phyloP scores from a whole-genome alignment of 345 rosid species.

The Salix purpurea region DNA sequence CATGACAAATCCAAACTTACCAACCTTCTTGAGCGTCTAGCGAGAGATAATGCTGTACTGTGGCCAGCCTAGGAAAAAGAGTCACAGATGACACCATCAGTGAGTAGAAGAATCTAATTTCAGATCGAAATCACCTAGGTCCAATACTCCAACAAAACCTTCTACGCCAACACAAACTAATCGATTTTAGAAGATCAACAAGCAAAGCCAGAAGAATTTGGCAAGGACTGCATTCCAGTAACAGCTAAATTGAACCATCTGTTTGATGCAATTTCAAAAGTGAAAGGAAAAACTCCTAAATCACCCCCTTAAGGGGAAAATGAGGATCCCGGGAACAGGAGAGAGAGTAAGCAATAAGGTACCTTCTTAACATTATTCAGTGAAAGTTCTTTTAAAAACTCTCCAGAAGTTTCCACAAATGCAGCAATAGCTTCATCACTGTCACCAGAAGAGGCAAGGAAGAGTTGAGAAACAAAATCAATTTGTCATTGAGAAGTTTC shows the following conservation, averaged over 20 bases:
- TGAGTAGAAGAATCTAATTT: neutral
- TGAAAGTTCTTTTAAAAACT: slow-evolving; percentile 55
- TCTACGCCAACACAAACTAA: neutral
- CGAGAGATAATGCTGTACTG: slow-evolving; percentile 63
- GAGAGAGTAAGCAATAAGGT: slow-evolving; percentile 4
- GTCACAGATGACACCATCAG: neutral
- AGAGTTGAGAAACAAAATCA: neutral
- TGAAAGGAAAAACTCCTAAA: neutral
- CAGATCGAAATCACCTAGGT: neutral
- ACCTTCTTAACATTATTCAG: slow-evolving; percentile 75
- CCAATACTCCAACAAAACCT: neutral
- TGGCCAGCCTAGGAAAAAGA: slow-evolving; percentile 53
- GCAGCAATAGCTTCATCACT: slow-evolving; percentile 97
- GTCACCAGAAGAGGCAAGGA: slow-evolving; percentile 3
- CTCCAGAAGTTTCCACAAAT: slow-evolving; percentile 71
- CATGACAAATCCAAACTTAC: slow-evolving; percentile 68
- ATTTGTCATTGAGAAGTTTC: too few relatives aligned
- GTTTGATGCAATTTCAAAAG: neutral
- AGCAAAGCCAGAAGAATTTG: neutral
- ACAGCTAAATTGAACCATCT: neutral
- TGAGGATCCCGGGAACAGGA: neutral
- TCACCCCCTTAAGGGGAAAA: neutral
- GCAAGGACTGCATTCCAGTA: neutral
- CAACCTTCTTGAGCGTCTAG: slow-evolving; percentile 46
- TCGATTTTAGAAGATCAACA: neutral